Evolutionary conservation across 345 rosid species (phyloP).

Genomic region (Diplotaxis tenuifolia): DNA sequence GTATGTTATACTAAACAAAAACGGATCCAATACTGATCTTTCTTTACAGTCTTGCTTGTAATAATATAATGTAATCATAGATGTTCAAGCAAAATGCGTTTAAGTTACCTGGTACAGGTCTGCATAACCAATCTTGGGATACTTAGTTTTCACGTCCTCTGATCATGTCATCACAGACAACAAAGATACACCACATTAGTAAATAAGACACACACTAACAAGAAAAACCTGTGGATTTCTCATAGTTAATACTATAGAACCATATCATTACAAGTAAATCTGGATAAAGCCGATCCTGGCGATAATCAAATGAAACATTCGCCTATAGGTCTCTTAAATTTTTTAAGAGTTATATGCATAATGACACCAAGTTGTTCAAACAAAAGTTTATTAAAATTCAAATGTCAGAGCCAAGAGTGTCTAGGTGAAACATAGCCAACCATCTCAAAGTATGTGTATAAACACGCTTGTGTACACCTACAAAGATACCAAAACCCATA

Average conservation of each 20-base stretch:
- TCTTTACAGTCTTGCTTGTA: background rate
- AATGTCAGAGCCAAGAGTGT: background rate
- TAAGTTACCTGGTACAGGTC: slow-evolving; percentile 37
- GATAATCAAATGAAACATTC: no score
- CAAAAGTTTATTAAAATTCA: no score
- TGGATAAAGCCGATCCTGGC: no score
- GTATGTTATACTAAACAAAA: background rate
- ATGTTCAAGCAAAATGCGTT: background rate
- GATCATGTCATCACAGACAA: slow-evolving; percentile 6
- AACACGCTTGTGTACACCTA: background rate
- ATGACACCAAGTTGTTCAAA: no score
- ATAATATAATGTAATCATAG: background rate
- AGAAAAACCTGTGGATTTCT: background rate
- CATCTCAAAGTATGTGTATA: background rate
- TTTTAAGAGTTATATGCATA: no score
- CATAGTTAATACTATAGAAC: background rate
- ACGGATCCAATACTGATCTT: background rate
- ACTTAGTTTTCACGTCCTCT: slow-evolving; percentile 60
- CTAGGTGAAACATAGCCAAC: background rate
- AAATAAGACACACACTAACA: background rate
- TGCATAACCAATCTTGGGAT: slow-evolving; percentile 68
- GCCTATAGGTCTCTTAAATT: no score
- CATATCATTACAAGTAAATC: background rate
- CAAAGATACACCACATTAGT: background rate
- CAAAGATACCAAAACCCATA: background rate